Evolutionary conservation across 2,329 filamentous ascomycete species (phyloP).

Genomic region (Verticillium longisporum): DNA sequence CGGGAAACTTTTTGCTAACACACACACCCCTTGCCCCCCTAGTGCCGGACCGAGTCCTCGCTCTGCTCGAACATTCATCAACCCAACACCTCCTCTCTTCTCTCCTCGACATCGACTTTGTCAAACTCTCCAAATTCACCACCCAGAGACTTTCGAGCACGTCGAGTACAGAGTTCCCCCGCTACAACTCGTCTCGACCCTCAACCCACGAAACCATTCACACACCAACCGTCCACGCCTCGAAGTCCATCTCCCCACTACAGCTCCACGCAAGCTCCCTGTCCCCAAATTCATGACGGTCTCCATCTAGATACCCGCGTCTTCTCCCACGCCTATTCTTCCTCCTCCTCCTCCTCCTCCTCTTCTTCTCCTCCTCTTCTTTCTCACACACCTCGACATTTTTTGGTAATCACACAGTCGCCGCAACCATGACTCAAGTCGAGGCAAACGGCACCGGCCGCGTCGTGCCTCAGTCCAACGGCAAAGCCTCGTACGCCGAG

Average conservation of each 20-base stretch:
- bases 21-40: not conserved
- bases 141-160: not conserved
- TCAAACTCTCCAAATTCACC: not conserved
- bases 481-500: constrained; percentile 64
- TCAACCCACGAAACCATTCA: not conserved
- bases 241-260: not conserved
- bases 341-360: not conserved
- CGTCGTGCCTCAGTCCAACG: constrained; percentile 47
- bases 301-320: constrained; percentile 11
- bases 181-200: not conserved
- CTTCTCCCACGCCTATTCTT: not conserved
- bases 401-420: constrained; percentile 15
- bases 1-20: constrained; percentile 4
- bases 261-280: constrained; percentile 6
- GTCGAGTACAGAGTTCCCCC: not conserved
- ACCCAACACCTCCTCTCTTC: not conserved
- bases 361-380: constrained; percentile 10
- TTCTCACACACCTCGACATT: constrained; percentile 3
- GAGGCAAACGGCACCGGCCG: constrained; percentile 36
- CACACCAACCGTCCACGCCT: not conserved
- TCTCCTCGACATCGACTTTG: not conserved
- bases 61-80: not conserved
- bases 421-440: constrained; percentile 41
- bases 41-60: not conserved
- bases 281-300: constrained; percentile 10